Evolutionary conservation across 495 filamentous ascomycete genomes (phyloP).

Genomic region (Neurospora hispaniola): DNA sequence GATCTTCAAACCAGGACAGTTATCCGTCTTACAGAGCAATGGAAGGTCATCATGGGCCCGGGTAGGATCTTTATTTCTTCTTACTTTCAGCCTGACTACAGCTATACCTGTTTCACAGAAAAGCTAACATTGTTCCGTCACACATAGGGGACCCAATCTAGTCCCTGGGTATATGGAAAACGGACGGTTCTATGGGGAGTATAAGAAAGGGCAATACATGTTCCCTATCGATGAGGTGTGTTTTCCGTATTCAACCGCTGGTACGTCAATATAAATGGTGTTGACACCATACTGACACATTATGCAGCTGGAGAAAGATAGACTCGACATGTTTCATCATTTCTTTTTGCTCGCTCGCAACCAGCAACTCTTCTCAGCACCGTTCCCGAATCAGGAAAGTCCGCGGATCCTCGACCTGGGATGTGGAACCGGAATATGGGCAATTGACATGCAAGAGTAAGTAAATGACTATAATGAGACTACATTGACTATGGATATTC

Average conservation of each 20-base stretch:
- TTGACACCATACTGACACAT: slow-evolving; percentile 6
- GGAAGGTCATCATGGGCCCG: neutral
- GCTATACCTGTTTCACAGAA: neutral
- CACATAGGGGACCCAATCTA: neutral
- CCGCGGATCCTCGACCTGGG: slow-evolving; percentile 69
- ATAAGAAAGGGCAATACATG: slow-evolving; percentile 47
- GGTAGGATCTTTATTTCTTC: neutral
- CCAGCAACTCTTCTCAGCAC: slow-evolving; percentile 44
- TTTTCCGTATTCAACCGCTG: neutral
- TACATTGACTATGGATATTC: neutral
- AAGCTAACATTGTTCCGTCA: neutral
- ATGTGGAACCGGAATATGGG: slow-evolving; percentile 86
- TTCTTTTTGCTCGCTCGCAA: slow-evolving; percentile 57
- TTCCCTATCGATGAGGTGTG: slow-evolving; percentile 53
- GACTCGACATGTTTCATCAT: slow-evolving; percentile 70
- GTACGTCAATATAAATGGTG: neutral
- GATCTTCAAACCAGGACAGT: neutral
- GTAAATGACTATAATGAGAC: slow-evolving; percentile 15
- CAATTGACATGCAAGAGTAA: slow-evolving; percentile 75
- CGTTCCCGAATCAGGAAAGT: slow-evolving; percentile 28
- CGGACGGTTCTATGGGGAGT: slow-evolving; percentile 29
- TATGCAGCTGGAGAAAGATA: slow-evolving; percentile 54
- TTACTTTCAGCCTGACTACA: neutral
- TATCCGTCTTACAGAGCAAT: neutral
- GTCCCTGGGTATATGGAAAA: slow-evolving; percentile 3